phyloP scores from a whole-genome alignment of 2,329 filamentous ascomycete species.

The Fusarium chuoi region DNA sequence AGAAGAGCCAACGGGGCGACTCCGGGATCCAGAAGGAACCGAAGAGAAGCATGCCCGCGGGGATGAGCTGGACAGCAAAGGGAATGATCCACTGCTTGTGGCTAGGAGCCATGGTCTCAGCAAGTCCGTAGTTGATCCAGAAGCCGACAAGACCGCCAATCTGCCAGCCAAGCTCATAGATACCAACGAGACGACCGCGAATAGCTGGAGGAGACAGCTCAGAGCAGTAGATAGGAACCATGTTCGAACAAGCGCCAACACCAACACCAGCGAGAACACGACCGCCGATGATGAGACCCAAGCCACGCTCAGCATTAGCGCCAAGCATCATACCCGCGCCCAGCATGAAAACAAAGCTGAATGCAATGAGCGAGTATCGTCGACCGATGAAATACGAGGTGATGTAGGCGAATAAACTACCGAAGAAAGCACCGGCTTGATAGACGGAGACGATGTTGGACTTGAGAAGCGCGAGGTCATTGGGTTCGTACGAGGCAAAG shows the following conservation, averaged over 20 bases:
- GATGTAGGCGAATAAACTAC: slow-evolving; percentile 74
- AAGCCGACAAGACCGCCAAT: slow-evolving; percentile 71
- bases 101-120: slow-evolving; percentile 57
- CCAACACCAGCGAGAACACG: slow-evolving; percentile 72
- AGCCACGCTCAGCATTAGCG: slow-evolving; percentile 66
- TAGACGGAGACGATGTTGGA: slow-evolving; percentile 84
- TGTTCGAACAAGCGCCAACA: slow-evolving; percentile 70
- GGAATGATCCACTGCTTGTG: slow-evolving; percentile 66
- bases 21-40: slow-evolving; percentile 70
- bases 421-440: slow-evolving; percentile 87
- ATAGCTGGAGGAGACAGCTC: slow-evolving; percentile 71
- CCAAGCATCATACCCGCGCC: slow-evolving; percentile 80
- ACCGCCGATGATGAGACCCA: slow-evolving; percentile 71
- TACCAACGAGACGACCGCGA: slow-evolving; percentile 71
- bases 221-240: slow-evolving; percentile 71
- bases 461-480: slow-evolving; percentile 67
- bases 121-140: slow-evolving; percentile 73
- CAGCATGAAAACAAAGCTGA: slow-evolving; percentile 71
- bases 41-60: slow-evolving; percentile 68
- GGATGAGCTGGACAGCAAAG: slow-evolving; percentile 74
- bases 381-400: slow-evolving; percentile 75
- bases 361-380: slow-evolving; percentile 69
- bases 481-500: slow-evolving; percentile 61
- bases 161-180: slow-evolving; percentile 75
- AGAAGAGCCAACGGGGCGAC: slow-evolving; percentile 76